Base-by-base conservation (phyloP, 805 yeast genomes). In the Wickerhamomyces strasburgensis region DNA sequence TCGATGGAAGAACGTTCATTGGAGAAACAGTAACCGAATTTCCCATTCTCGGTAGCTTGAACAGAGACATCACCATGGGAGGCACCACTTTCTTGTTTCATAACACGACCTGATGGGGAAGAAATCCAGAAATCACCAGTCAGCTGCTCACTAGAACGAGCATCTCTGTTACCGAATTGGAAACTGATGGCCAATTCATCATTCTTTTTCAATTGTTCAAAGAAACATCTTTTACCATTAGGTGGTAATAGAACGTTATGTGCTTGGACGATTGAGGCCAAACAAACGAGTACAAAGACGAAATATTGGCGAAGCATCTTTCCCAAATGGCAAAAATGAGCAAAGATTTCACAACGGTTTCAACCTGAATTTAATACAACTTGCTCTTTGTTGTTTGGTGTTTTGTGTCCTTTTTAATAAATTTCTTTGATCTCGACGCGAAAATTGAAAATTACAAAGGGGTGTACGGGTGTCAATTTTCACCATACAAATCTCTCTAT, bases 131-230 rank as follows among this genome's bases (percentile, higher is more conserved):
- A 87, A 57, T 87, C 95, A 43, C 72, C 72, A 33, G 62, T 67
- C 45, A 77, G 65, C 56, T 84, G 93, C 38, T 75, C 78, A 21
- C 79, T 71, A 35, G 85, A 74, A 42, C 70, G 72, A 28, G 82
- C 78, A 51, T 86, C 82, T 62, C 97, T 77, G 55, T 89, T 87
- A 47, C 97, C 97, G 35, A 85, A 94, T 65, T 90, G 98, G 75
- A 82, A 90, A 33, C 87, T 73, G 44, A 90, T 80, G 14, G 95
- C 83, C 49, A 90, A 68, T 60, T 84, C 87, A 63, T 90, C 98
- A 49, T 85, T 84, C 52, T 72, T 72, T 58, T 80, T 84, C 66
- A 93, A 70, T 40, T 72, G 72, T 58, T 93, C 98, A 53, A 72
- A 87, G 64, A 87, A 90, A 64, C 98, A 90, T 54, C 82, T 82